Conservation (phyloP, 257 asterid species). For the Solanum piurae region DNA sequence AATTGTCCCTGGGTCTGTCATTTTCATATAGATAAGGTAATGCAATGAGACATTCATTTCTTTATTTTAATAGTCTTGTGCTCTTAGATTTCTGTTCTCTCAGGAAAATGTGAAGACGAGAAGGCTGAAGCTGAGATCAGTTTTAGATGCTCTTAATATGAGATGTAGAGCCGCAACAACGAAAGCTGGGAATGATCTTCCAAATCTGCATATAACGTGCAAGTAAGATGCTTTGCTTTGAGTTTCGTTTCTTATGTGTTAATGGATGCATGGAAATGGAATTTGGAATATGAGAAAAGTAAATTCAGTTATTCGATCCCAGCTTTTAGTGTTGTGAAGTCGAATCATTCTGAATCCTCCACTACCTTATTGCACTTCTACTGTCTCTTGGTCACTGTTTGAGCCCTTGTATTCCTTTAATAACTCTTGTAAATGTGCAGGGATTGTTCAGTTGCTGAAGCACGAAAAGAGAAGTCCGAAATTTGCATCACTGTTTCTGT, state of each 20-base stretch:
- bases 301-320: background rate
- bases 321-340: background rate
- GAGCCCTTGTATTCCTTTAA: slow-evolving; percentile 9
- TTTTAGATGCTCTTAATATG: slow-evolving; percentile 44
- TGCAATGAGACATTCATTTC: slow-evolving; percentile 1
- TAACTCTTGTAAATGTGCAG: slow-evolving; percentile 30
- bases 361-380: background rate
- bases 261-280: background rate
- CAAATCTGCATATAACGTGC: slow-evolving; percentile 40
- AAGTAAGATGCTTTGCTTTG: slow-evolving; percentile 35
- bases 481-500: slow-evolving; percentile 56
- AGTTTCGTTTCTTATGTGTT: background rate
- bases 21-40: slow-evolving; percentile 76
- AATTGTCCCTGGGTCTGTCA: slow-evolving; percentile 66
- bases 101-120: slow-evolving; percentile 62
- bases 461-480: slow-evolving; percentile 11
- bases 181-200: slow-evolving; percentile 39
- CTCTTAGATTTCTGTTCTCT: slow-evolving; percentile 7
- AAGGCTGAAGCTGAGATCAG: slow-evolving; percentile 38
- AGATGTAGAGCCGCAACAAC: slow-evolving; percentile 25
- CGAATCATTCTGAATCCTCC: background rate
- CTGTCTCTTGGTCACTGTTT: background rate
- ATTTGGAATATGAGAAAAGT: background rate
- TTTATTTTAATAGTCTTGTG: background rate
- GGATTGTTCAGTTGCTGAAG: slow-evolving; percentile 42